These are phyloP conservation scores for Naematelia aurantialba DNA, from an alignment of 768 basidiomycete genomes.

Conservation along the genomic window DNA sequence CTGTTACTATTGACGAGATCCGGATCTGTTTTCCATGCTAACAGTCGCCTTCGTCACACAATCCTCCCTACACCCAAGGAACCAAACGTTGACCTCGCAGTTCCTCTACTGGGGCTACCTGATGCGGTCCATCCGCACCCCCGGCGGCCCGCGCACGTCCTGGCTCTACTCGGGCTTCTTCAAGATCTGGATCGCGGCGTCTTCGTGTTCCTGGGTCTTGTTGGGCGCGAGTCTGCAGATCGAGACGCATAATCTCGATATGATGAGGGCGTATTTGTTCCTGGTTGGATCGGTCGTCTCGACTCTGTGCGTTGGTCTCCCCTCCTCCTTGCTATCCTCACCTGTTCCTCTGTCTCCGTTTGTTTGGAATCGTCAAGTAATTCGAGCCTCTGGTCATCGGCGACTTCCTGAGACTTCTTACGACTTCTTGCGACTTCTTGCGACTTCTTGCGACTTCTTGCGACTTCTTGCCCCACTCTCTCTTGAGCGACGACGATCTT, in stretches of 20 bases:
- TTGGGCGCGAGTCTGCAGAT: conserved; percentile 25
- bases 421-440: no score
- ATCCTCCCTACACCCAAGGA: no score
- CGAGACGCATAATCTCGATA: conserved; percentile 31
- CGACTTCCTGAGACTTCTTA: background rate
- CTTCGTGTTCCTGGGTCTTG: conserved; percentile 12
- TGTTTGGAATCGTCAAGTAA: background rate
- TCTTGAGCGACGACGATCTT: background rate
- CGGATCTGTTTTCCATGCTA: no score
- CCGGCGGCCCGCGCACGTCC: conserved; percentile 18
- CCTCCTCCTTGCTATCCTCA: background rate
- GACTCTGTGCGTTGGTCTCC: background rate
- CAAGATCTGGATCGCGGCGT: conserved; percentile 27
- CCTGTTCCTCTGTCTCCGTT: background rate
- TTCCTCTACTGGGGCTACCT: conserved; percentile 40
- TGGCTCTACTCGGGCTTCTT: conserved; percentile 30
- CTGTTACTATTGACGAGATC: no score
- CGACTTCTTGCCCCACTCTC: background rate
- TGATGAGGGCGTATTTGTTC: conserved; percentile 34
- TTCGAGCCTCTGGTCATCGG: background rate
- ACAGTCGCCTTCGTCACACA: no score
- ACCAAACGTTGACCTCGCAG: no score
- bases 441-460: no score
- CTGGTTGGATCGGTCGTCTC: conserved; percentile 12
- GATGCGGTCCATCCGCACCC: conserved; percentile 25